Evolutionary conservation across 176 grass and related monocot genomes (phyloP), one percentile per base, ranked within the genome.

Genomic region (Ensete ventricosum): DNA sequence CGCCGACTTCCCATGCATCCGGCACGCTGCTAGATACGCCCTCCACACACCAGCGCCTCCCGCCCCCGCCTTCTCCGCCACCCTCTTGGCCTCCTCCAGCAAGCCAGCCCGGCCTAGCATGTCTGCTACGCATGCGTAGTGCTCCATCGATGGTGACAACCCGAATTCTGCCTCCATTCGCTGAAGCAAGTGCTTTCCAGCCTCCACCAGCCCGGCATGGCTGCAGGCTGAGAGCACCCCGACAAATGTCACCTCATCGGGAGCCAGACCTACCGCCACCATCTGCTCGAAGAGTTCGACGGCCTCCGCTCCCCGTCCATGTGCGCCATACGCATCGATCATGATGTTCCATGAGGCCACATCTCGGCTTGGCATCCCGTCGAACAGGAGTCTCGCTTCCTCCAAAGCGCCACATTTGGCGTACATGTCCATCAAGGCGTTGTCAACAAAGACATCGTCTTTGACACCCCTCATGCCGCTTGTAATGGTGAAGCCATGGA

Each of bases 311-410:
- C 87, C 90, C 81, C 16, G 70, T 50, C 90, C 90, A 62, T 89
- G 90, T 14, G 82, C 73, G 49, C 86, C 87, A 74, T 87, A 87
- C 8, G 82, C 90, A 68, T 92, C 80, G 9, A 92, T 92, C 87
- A 89, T 89, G 73, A 92, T 87, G 51, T 92, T 89, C 90, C 87
- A 92, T 16, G 84, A 92, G 53, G 87, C 84, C 14, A 87, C 71
- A 14, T 92, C 87, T 1, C 50, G 64, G 16, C 48, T 77, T 19
- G 22, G 19, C 71, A 71, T 92, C 52, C 79, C 49, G 24, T 78
- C 54, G 76, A 92, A 92, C 24, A 89, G 9, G n/a, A 19, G 29
- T 51, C 75, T 63, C 48, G 90, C 84, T 8, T 87, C 82, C 67
- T 85, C 77, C 73, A 92, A 60, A 2, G 69, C 79, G 24, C 87